Base-by-base conservation (phyloP, 805 yeast genomes). In the Kazachstania africana region DNA sequence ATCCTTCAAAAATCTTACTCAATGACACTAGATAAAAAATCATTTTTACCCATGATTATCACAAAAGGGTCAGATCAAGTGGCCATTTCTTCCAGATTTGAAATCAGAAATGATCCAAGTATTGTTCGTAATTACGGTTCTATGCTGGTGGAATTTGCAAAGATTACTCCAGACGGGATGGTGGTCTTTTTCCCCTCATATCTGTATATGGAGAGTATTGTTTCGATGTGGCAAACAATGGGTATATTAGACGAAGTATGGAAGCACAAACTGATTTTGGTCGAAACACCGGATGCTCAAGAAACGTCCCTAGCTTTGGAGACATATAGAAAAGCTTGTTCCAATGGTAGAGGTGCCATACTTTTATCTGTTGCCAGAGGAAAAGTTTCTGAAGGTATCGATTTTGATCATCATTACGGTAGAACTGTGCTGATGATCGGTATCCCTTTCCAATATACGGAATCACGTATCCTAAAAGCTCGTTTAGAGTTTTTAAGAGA, bases 1-100 rank as follows among this genome's bases (percentile, higher is more conserved):
- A 94, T 87, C 3, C 68, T 91, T 22, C 95, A 87, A 56, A 91
- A 85, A 51, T 87, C 96, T 1, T 91, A 91, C 51, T 74, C 96
- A 1, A 91, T 91, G 96, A 83, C 98, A 0, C 68, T 91, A 42
- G 85, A 94, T 3, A 72, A 94, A 45, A 65, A 94, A 40, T 81
- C 97, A 0, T 91, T 91, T 55, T 65, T 91, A 46, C 99, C 99
- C 8, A 72, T 91, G 78, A 78, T 91, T 43, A 93, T 91, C 8
- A 88, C 99, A 0, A 88, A 93, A 53, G 98, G 98, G 1, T 81
- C 96, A 0, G 99, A 91, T 57, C 99, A 91, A 57, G 97, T 91
- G 12, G 88, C 96, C 0, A 88, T 91, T 12, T 81, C 95, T 2
- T 88, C 98, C 0, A 71, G 96, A 48, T 91, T 91, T 55, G 96